Base-by-base conservation (phyloP, 352 stramenopile genomes). In the Hyaloperonospora brassicae region DNA sequence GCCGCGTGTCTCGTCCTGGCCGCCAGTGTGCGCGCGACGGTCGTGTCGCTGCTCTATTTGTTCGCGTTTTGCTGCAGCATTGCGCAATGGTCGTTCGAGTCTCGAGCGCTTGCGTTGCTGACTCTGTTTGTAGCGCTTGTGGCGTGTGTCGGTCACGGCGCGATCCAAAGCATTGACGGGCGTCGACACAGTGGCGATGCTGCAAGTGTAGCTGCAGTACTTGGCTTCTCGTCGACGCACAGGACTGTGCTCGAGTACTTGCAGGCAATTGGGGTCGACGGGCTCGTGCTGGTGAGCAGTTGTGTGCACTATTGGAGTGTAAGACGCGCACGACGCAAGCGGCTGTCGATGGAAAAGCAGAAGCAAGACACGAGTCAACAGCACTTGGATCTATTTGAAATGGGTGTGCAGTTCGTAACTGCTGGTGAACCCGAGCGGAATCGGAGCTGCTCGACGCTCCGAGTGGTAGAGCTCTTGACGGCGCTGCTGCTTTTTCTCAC, bases 41-140 rank as follows among this genome's bases (percentile, higher is more conserved):
- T 76, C 50, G 63, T 90, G 55, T 88, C 77, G 27, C 62, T 81
- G 13, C 64, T 73, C 55, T 90, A 90, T 66, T 70, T 88, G 54
- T 57, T 87, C 25, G 64, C 80, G 7, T 80, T 87, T 43, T 88
- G 72, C 52, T 79, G 68, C 31, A 79, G 80, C 11, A 65, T 80
- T 24, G 47, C 89, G 43, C 60, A 71, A 23, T 7, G 7, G 3
- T 86, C 79, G 24, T 87, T 93, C 55, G 63, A 82, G 53, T 89
- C 79, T 10, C 60, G 57, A 3, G 30, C 39, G 14, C 39, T 87
- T 3, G 70, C 76, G n/a, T 45, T 76, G 0, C 30, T 73, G 14
- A 85, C 70, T 36, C 55, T 89, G 11, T 41, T 61, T 5, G 63
- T 91, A 14, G 69, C 83, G 5, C 21, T 78, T 3, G 21, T 70